These are phyloP conservation scores for Leishmania braziliensis DNA, from an alignment of 208 protist genomes.

Conservation along the genomic window DNA sequence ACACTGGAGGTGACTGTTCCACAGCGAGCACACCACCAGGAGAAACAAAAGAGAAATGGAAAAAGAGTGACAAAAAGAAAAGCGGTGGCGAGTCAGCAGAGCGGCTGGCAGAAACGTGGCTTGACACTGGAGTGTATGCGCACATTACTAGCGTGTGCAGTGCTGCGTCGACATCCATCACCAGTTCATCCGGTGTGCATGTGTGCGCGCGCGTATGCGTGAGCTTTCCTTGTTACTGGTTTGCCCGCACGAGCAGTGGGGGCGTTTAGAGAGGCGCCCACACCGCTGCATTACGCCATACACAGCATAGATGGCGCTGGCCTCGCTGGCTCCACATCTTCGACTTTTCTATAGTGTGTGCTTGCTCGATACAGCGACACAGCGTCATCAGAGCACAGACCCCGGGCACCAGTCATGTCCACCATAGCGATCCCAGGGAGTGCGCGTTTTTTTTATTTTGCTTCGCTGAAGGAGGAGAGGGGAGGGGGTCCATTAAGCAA, in stretches of 20 bases:
- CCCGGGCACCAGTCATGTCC: too few relatives aligned
- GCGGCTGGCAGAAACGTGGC: neutral
- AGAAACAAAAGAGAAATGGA: conserved; percentile 10
- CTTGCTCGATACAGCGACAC: neutral
- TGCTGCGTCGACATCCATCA: neutral
- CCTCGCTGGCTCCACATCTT: neutral
- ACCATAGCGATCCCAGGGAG: neutral
- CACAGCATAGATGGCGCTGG: neutral
- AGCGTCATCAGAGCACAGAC: too few relatives aligned
- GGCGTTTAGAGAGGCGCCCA: neutral
- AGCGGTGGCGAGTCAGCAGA: conserved; percentile 1
- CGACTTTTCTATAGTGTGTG: neutral
- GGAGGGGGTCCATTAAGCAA: neutral
- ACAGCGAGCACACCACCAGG: neutral
- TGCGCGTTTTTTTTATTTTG: neutral
- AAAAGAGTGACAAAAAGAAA: neutral
- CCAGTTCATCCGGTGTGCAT: neutral
- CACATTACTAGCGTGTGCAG: neutral
- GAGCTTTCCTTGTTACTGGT: neutral
- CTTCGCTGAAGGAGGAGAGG: neutral
- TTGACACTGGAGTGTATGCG: neutral
- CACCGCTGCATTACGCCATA: neutral
- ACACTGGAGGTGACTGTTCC: neutral
- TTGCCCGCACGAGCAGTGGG: neutral
- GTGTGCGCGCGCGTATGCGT: too few relatives aligned